Percentiles rank a stretch among this genome's conserved stretches.
Evolutionary conservation across 2,329 filamentous ascomycete species (phyloP).

Genomic region (Beauveria pseudobassiana): DNA sequence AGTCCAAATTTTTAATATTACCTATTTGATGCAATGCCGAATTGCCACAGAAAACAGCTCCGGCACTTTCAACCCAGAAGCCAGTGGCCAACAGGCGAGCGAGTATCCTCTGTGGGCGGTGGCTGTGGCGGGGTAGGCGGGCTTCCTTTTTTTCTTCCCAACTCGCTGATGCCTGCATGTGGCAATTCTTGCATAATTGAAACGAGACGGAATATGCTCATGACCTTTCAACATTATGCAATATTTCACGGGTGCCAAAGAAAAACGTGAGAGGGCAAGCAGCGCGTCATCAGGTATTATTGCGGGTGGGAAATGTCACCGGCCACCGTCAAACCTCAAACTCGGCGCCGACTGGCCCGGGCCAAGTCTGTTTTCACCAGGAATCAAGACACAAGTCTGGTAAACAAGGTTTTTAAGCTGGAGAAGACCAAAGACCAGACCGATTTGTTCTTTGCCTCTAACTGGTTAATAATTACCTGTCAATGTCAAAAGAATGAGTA

Average conservation of each 20-base stretch:
- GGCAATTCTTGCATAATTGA: conserved; percentile 1
- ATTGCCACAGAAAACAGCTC: neutral
- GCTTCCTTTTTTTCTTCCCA: neutral
- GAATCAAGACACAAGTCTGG: neutral
- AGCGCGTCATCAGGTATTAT: neutral
- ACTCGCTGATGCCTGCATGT: neutral
- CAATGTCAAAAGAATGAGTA: neutral
- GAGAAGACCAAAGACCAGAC: neutral
- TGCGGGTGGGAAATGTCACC: neutral
- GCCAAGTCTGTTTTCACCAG: neutral
- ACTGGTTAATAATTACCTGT: too few relatives aligned
- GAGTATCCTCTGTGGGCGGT: neutral
- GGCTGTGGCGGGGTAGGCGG: neutral
- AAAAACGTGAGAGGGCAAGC: neutral
- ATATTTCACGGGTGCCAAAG: neutral
- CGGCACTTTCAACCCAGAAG: neutral
- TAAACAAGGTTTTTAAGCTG: neutral
- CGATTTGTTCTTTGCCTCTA: too few relatives aligned
- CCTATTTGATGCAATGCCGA: neutral
- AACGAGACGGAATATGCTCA: conserved; percentile 8
- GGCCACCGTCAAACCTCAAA: neutral
- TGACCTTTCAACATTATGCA: conserved; percentile 3
- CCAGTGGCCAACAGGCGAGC: neutral
- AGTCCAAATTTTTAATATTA: too few relatives aligned
- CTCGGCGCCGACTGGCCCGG: neutral